Evolutionary conservation across 2,329 filamentous ascomycete genomes (phyloP).

Genomic region (Coniochaeta sp.): DNA sequence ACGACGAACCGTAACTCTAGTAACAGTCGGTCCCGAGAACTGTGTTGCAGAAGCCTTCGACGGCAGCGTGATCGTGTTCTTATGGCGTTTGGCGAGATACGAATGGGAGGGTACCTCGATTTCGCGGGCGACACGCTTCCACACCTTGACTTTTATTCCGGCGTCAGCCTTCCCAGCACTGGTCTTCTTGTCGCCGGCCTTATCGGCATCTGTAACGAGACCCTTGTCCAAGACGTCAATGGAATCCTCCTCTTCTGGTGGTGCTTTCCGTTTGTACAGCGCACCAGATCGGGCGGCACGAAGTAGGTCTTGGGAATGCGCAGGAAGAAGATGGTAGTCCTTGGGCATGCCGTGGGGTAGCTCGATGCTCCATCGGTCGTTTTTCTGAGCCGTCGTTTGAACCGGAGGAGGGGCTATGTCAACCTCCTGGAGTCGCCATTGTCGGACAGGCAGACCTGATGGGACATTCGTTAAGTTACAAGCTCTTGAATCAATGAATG

Average conservation of each 20-base stretch:
- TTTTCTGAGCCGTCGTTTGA: conserved; percentile 55
- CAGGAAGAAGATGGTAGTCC: conserved; percentile 69
- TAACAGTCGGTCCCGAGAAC: conserved; percentile 50
- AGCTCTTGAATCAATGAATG: not conserved
- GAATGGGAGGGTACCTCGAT: conserved; percentile 45
- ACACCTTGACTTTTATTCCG: conserved; percentile 50
- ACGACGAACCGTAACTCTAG: conserved; percentile 73
- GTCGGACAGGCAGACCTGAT: conserved; percentile 80
- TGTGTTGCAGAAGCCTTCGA: conserved; percentile 41
- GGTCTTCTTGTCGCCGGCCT: not conserved
- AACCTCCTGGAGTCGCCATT: conserved; percentile 73
- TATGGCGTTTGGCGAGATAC: conserved; percentile 54
- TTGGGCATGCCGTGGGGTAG: conserved; percentile 76
- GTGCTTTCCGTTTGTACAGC: conserved; percentile 65
- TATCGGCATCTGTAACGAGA: not conserved
- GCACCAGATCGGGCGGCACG: conserved; percentile 72
- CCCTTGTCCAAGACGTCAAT: conserved; percentile 32
- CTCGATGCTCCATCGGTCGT: conserved; percentile 68
- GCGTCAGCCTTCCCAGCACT: conserved; percentile 19
- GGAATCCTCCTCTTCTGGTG: conserved; percentile 51
- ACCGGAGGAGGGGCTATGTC: conserved; percentile 60
- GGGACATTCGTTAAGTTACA: conserved; percentile 11
- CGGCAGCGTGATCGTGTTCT: conserved; percentile 51
- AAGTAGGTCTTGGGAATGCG: conserved; percentile 76
- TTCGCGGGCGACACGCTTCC: conserved; percentile 56